phyloP scores from a whole-genome alignment of 2,329 filamentous ascomycete genomes.

The Diaporthe sp. region DNA sequence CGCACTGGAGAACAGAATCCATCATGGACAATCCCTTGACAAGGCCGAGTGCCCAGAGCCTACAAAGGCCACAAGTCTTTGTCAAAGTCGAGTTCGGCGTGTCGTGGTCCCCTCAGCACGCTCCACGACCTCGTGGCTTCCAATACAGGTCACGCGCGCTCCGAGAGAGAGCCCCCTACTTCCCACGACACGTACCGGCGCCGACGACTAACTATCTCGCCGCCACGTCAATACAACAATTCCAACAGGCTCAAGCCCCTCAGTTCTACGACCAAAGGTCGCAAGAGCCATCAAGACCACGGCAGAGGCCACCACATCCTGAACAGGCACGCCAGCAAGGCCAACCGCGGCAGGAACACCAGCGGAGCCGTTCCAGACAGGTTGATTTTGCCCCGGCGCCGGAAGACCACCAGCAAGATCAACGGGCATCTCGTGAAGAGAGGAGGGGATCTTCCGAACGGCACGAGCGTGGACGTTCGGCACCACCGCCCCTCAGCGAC shows the following conservation, averaged over 20 bases:
- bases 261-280: conserved; percentile 40
- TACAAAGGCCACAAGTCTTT: conserved; percentile 60
- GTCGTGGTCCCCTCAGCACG: conserved; percentile 61
- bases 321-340: conserved; percentile 32
- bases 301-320: conserved; percentile 41
- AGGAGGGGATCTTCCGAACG: conserved; percentile 31
- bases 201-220: conserved; percentile 61
- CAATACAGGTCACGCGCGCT: conserved; percentile 62
- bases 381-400: conserved; percentile 40
- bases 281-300: conserved; percentile 40
- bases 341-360: conserved; percentile 35
- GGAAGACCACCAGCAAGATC: conserved; percentile 39
- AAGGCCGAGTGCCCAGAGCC: conserved; percentile 46
- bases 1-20: conserved; percentile 46
- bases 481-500: conserved; percentile 62
- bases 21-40: conserved; percentile 47
- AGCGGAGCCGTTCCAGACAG: conserved; percentile 38
- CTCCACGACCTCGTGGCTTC: conserved; percentile 59
- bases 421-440: conserved; percentile 44
- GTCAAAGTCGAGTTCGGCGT: conserved; percentile 66
- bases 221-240: conserved; percentile 41
- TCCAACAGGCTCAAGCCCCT: conserved; percentile 30
- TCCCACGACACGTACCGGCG: conserved; percentile 61
- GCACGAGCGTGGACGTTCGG: conserved; percentile 62
- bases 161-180: conserved; percentile 57